A percentile compares a stretch with the other conserved stretches of the same genome.
Conservation (phyloP, 164 flowering plant genomes). For the Malania oleifera region DNA sequence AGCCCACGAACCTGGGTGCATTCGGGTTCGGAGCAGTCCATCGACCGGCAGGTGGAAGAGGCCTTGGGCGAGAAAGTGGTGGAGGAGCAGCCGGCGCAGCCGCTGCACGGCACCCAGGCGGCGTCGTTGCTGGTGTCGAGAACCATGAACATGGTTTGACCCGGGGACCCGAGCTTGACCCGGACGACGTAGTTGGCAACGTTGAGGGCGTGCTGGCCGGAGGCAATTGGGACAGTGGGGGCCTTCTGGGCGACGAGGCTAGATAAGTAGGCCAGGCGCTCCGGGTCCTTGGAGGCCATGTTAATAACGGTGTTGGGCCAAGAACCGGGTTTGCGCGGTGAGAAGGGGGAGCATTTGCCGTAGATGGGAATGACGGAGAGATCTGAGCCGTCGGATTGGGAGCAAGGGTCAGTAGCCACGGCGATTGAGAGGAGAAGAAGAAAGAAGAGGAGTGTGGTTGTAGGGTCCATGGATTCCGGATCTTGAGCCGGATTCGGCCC, state of each 20-base stretch:
- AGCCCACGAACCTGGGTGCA: conserved; percentile 61
- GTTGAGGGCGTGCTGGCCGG: conserved; percentile 64
- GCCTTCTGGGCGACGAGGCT: conserved; percentile 38
- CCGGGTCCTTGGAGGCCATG: conserved; percentile 74
- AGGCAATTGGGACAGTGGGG: conserved; percentile 51
- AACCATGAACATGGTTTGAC: conserved; percentile 84
- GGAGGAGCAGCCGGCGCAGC: conserved; percentile 66
- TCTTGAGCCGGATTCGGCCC: not conserved
- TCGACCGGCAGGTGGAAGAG: conserved; percentile 46
- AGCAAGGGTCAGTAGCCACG: conserved; percentile 34
- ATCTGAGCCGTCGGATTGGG: conserved; percentile 34
- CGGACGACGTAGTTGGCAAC: conserved; percentile 70
- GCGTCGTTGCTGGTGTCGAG: conserved; percentile 76
- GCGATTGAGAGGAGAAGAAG: conserved; percentile 21
- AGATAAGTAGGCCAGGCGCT: conserved; percentile 52
- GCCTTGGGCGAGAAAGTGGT: conserved; percentile 40
- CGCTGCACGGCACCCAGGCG: conserved; percentile 76
- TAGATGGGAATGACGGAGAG: conserved; percentile 67
- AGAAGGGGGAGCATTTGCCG: conserved; percentile 80
- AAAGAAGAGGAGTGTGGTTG: conserved; percentile 21
- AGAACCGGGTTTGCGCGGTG: conserved; percentile 37
- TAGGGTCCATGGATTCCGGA: conserved; percentile 27
- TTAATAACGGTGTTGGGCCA: conserved; percentile 51
- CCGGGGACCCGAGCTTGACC: conserved; percentile 75
- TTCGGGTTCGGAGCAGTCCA: conserved; percentile 54